phyloP scores from a whole-genome alignment of 768 basidiomycete genomes.

The Pleurotus pulmonarius region DNA sequence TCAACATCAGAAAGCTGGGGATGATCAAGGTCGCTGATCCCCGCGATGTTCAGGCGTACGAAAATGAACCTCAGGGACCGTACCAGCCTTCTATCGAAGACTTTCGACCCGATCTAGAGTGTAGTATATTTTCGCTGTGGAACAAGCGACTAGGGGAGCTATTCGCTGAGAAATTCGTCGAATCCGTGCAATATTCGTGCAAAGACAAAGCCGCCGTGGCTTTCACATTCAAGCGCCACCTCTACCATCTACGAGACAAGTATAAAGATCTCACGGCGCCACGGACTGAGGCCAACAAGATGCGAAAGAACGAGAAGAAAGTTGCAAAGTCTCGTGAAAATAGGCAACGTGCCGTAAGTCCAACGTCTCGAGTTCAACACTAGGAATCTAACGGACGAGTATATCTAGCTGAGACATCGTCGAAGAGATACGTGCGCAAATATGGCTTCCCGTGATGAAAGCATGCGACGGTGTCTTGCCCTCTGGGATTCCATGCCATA shows the following conservation, averaged over 20 bases:
- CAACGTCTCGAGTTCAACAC: too few species aligned
- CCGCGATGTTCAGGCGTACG: neutral
- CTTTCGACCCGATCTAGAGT: conserved; percentile 1
- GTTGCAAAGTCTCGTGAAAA: too few species aligned
- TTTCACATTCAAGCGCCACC: neutral
- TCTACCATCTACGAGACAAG: neutral
- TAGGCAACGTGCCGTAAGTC: too few species aligned
- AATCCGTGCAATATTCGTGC: neutral
- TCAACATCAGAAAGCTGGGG: neutral
- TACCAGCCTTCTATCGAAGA: neutral
- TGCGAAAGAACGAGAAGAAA: too few species aligned
- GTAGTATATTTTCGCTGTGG: neutral
- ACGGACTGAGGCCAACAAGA: too few species aligned
- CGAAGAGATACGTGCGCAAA: neutral
- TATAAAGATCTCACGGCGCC: too few species aligned
- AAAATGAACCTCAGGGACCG: neutral
- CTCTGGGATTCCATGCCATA: neutral
- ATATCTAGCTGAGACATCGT: neutral
- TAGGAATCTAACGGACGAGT: too few species aligned
- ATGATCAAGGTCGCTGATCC: neutral
- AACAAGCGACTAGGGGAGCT: neutral
- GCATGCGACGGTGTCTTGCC: neutral
- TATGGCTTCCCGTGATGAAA: neutral
- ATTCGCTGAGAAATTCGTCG: neutral
- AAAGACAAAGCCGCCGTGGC: neutral